phyloP scores from a whole-genome alignment of 306 rosid genomes.

The Carpinus fangiana region DNA sequence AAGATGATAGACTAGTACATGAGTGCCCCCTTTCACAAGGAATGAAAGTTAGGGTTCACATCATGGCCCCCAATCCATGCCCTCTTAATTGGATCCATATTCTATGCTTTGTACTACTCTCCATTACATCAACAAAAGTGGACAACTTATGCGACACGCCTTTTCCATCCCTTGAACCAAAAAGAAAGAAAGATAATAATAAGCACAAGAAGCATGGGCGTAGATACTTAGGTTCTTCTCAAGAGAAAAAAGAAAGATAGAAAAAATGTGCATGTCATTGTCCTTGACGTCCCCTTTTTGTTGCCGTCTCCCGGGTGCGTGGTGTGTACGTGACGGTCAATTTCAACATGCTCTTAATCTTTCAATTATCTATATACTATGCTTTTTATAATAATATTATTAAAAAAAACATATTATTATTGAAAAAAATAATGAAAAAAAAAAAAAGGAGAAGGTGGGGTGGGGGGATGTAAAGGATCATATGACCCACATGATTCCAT shows the following conservation, averaged over 20 bases:
- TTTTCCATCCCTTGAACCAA: constrained; percentile 38
- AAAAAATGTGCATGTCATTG: constrained; percentile 52
- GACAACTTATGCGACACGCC: constrained; percentile 57
- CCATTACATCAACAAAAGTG: constrained; percentile 37
- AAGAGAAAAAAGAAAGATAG: not conserved
- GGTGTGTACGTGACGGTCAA: constrained; percentile 59
- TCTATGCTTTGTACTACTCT: constrained; percentile 50
- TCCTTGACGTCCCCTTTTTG: constrained; percentile 40
- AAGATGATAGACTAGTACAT: constrained; percentile 53
- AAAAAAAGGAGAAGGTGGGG: constrained; percentile 34
- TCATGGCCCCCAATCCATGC: constrained; percentile 43
- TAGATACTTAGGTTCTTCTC: constrained; percentile 37
- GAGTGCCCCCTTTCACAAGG: constrained; percentile 72
- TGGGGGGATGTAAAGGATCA: constrained; percentile 13
- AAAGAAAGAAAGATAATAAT: constrained; percentile 15
- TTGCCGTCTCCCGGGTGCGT: constrained; percentile 33
- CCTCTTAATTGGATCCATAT: constrained; percentile 56
- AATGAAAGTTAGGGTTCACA: constrained; percentile 65
- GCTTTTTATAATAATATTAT: too few relatives aligned
- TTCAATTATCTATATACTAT: constrained; percentile 9
- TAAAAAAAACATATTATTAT: too few relatives aligned
- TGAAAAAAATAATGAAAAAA: too few relatives aligned
- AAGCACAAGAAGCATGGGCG: constrained; percentile 26
- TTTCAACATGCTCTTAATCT: constrained; percentile 16
- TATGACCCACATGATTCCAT: constrained; percentile 70